Conservation (phyloP, 805 yeast species). For the Lachancea waltii region DNA sequence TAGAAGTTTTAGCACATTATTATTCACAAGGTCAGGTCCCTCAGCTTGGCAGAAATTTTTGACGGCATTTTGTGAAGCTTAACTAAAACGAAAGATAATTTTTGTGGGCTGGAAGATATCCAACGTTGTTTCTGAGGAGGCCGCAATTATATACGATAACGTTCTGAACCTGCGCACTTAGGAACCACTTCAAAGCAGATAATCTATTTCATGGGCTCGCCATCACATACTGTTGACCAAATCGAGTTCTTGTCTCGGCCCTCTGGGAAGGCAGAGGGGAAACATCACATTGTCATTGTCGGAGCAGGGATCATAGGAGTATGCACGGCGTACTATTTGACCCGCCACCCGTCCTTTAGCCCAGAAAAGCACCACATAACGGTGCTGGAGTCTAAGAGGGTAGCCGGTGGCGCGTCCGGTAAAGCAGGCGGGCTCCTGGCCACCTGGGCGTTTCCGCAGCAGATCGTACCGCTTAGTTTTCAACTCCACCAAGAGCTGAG, state of each 20-base stretch:
- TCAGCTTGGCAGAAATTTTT: no score
- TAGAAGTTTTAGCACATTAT: no score
- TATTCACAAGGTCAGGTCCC: no score
- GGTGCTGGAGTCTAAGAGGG: conserved; percentile 78
- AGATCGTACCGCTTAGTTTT: conserved; percentile 83
- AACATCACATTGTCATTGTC: conserved; percentile 73
- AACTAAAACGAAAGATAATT: no score
- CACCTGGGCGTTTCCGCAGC: conserved; percentile 95
- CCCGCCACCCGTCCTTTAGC: conserved; percentile 75
- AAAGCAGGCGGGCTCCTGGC: conserved; percentile 96
- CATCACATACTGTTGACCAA: conserved; percentile 9
- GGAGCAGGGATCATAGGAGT: conserved; percentile 98
- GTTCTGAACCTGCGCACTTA: no score
- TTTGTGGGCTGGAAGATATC: no score
- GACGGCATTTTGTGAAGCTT: no score
- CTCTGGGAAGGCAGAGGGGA: conserved; percentile 38
- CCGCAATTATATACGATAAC: no score
- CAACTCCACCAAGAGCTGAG: conserved; percentile 78
- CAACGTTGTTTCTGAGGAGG: no score
- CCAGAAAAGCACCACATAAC: conserved; percentile 72
- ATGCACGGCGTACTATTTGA: conserved; percentile 84
- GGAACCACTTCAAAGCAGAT: no score
- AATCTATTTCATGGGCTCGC: neutral
- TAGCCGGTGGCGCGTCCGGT: conserved; percentile 97
- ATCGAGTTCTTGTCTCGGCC: conserved; percentile 18